These are phyloP conservation scores for Hypsizygus marmoreus DNA, from an alignment of 768 basidiomycete species.

Conservation along the genomic window DNA sequence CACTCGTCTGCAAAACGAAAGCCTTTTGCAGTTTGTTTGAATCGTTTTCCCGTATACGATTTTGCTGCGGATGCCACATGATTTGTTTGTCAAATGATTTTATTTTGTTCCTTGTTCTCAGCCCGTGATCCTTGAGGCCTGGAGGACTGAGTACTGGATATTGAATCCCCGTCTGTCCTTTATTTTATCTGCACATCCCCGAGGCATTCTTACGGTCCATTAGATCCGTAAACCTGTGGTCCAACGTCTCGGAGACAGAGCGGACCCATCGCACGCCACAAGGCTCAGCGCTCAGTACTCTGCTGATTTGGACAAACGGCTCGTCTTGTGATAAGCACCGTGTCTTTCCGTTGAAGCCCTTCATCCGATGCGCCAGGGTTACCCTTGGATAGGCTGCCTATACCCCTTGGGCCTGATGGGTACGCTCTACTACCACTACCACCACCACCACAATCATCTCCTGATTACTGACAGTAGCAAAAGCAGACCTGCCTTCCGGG, in stretches of 20 bases:
- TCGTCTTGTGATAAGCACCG: conserved; percentile 4
- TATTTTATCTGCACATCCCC: no score
- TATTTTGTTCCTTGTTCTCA: no score
- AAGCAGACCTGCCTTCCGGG: neutral
- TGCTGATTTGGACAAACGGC: neutral
- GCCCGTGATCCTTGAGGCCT: no score
- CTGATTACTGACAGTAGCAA: neutral
- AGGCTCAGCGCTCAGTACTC: conserved; percentile 2
- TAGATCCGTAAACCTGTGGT: no score
- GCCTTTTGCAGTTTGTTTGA: neutral
- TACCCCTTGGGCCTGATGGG: conserved; percentile 1
- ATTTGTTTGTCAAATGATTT: no score
- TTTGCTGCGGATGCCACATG: no score
- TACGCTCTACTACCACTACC: conserved; percentile 5
- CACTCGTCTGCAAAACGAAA: neutral
- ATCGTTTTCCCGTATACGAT: no score
- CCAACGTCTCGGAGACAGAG: no score
- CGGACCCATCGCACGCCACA: no score
- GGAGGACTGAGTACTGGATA: no score
- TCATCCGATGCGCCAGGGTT: conserved; percentile 11
- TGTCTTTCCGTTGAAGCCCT: neutral
- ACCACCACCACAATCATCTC: neutral
- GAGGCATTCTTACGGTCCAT: no score
- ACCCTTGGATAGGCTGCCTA: neutral
- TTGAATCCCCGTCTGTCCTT: no score